phyloP scores from a whole-genome alignment of 495 filamentous ascomycete genomes.

The Aspergillus asperescens region DNA sequence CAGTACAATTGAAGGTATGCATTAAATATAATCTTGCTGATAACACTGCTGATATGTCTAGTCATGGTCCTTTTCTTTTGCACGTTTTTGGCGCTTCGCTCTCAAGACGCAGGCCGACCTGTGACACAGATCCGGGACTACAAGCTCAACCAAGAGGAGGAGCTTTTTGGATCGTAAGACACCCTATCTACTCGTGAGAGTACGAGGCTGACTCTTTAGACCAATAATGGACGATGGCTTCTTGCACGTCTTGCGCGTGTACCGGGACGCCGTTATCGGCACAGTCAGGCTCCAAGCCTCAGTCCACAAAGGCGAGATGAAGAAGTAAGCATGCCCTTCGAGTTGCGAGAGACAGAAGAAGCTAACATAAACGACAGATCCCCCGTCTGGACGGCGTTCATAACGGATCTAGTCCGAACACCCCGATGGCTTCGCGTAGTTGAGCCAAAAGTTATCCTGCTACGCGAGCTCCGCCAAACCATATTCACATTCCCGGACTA shows the following conservation, averaged over 20 bases:
- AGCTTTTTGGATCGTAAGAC: conserved; percentile 64
- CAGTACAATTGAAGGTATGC: conserved; percentile 52
- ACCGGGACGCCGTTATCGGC: conserved; percentile 57
- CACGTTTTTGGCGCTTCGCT: conserved; percentile 68
- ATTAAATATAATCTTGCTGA: neutral
- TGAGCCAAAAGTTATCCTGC: conserved; percentile 48
- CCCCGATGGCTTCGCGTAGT: conserved; percentile 52
- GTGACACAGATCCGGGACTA: conserved; percentile 53
- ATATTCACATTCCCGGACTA: conserved; percentile 59
- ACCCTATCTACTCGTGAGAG: neutral
- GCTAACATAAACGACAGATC: conserved; percentile 26
- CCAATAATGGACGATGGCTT: conserved; percentile 67
- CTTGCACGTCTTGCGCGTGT: conserved; percentile 67
- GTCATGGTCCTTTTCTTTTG: conserved; percentile 76
- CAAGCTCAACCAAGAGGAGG: conserved; percentile 56
- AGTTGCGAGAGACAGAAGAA: neutral
- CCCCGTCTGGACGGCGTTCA: conserved; percentile 75
- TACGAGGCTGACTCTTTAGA: conserved; percentile 32
- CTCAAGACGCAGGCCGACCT: conserved; percentile 54
- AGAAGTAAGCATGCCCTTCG: conserved; percentile 27
- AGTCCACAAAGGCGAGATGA: conserved; percentile 37
- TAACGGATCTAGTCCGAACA: conserved; percentile 54
- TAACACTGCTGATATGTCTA: conserved; percentile 22
- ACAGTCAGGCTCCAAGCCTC: conserved; percentile 56
- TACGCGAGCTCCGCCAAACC: conserved; percentile 57